Base-by-base conservation (phyloP, 768 basidiomycete species). In the Dictyophora rubrovolvata region DNA sequence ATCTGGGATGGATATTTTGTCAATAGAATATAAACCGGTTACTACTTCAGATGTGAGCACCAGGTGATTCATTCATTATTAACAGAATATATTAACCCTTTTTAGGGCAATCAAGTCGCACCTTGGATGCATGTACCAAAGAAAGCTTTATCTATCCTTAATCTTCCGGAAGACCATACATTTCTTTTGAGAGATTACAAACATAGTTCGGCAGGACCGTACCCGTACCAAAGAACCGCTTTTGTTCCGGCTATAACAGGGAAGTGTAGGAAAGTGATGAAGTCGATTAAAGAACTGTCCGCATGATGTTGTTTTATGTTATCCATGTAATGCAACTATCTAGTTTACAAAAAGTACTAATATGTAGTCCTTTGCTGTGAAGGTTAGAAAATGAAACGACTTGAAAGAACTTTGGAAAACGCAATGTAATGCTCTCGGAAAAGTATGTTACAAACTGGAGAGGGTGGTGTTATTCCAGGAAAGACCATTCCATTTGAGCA, bases 51-150 rank as follows among this genome's bases (percentile, higher is more conserved):
- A 42, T 4, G 42, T 42, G n/a, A 42, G 42, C 10, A 28, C 11
- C 4, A 2, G 42, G 42, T 12, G 12, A 3, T 12, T 42, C n/a
- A 14, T 42, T 42, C 42, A 42, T n/a, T 42, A 14, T 2, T n/a
- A 42, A n/a, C 10, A 14, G 12, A 28, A 4, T 42, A 3, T 4
- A 42, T 42, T 42, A 14, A 14, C 12, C 10, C n/a, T 42, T 42
- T 42, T 2, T 42, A 42, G n/a, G 4, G n/a, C 42, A 42, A 42
- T 51, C 18, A 59, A 48, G 57, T 59, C 10, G 35, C 57, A 18
- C 57, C 57, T 14, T 59, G 57, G 57, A 17, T 52, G 46, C 47
- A 59, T 52, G 22, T 59, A 22, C 21, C 57, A 22, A 20, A 53
- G 36, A 59, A 59, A 36, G 57, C 57, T 42, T 14, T 36, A 21